A percentile compares a stretch with the other conserved stretches of the same genome.
Conservation (phyloP, 768 basidiomycete genomes). For the Mrakia hoshinonis region DNA sequence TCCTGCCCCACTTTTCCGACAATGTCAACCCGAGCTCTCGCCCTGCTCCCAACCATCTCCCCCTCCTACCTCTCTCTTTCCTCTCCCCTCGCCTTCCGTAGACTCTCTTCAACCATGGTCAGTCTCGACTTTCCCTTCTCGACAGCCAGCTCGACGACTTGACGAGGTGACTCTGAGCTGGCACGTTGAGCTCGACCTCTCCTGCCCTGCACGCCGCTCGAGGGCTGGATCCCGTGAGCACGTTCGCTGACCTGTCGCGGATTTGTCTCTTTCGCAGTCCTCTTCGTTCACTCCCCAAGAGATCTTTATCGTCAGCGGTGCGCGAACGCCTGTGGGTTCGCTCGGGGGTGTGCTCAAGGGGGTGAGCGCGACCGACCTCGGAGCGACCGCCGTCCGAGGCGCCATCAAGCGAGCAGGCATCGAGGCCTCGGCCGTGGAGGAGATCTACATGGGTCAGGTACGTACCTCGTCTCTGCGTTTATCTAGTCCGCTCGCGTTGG, state of each 20-base stretch:
- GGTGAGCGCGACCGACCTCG: constrained; percentile 84
- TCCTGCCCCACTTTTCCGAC: neutral
- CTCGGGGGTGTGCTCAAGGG: constrained; percentile 82
- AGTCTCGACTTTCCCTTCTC: neutral
- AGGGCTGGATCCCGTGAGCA: too few relatives aligned
- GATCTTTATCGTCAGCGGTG: constrained; percentile 70
- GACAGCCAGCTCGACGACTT: neutral
- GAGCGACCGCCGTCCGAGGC: constrained; percentile 77
- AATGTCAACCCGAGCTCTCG: too few relatives aligned
- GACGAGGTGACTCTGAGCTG: too few relatives aligned
- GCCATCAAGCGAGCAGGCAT: constrained; percentile 73
- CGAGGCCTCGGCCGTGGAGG: constrained; percentile 75
- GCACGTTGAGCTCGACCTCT: neutral
- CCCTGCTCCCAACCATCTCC: neutral
- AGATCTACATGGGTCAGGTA: constrained; percentile 95
- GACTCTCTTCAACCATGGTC: constrained; percentile 12
- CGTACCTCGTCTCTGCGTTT: constrained; percentile 45
- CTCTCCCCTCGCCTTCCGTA: neutral
- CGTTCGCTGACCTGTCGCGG: too few relatives aligned
- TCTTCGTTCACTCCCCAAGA: constrained; percentile 31
- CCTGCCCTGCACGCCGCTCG: too few relatives aligned
- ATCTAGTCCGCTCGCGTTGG: too few relatives aligned
- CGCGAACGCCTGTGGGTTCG: constrained; percentile 87
- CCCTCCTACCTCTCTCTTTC: neutral
- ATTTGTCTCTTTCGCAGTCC: neutral